Evolutionary conservation across 2,329 filamentous ascomycete genomes (phyloP), one percentile per base, ranked within the genome.

Genomic region (Polychaeton citri): DNA sequence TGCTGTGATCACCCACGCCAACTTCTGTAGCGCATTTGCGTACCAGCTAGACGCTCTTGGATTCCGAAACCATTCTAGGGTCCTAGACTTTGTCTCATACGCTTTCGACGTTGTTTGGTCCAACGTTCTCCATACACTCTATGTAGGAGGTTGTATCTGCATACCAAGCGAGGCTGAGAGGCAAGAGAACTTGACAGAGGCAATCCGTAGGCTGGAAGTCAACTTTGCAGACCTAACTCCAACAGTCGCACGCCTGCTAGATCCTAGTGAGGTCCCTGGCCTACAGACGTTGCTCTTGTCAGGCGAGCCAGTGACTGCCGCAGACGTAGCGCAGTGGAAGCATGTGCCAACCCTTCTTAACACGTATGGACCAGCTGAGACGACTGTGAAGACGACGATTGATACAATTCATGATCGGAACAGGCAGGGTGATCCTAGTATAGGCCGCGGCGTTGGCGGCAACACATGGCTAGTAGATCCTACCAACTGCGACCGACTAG

Each of bases 71-170:
- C 19, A 53, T 1, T 74, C 73, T 8, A 65, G 79, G 4, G 69
- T 77, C 3, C 62, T 78, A 5, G 63, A 69, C 33, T 65, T 64
- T 37, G 56, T 61, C 1, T 54, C 59, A 1, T 64, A 63, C 36
- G 63, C 58, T 1, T 66, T 68, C 36, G 63, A 67, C 44, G 59
- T 60, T 15, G 15, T 10, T 13, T 61, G 55, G 13, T 49, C 66
- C 18, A 49, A 54, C 48, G 62, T 54, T 21, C 56, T 59, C 39
- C 57, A 43, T 37, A 59, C 55, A 15, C 50, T 55, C 21, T 51
- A 52, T 51, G 49, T 58, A 13, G 66, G 66, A 33, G 66, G 64
- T 17, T 63, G 60, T 21, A 53, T 69, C 8, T 69, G 66, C 44
- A 59, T 69, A 8, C 65, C 65, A 1, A 62, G 59, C 41, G 52